phyloP scores from a whole-genome alignment of 805 yeast species.

The Crinitomyces ghanaensis region DNA sequence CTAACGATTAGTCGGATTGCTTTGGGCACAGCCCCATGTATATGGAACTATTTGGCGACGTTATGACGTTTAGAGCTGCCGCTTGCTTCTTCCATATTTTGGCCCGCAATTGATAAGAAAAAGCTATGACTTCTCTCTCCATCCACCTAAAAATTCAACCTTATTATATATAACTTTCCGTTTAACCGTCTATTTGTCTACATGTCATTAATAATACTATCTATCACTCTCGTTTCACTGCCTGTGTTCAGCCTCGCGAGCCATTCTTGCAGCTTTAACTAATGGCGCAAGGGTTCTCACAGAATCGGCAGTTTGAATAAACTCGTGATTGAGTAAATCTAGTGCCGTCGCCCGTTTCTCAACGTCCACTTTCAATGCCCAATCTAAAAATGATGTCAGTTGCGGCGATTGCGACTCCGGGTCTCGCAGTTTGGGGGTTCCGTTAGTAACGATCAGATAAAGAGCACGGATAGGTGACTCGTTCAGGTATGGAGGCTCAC shows the following conservation, averaged over 20 bases:
- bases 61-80: too few relatives aligned
- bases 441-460: conserved; percentile 67
- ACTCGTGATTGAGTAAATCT: conserved; percentile 68
- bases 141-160: too few relatives aligned
- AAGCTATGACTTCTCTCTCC: too few relatives aligned
- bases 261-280: conserved; percentile 23
- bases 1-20: too few relatives aligned
- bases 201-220: not conserved
- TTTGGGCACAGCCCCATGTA: too few relatives aligned
- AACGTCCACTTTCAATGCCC: conserved; percentile 91
- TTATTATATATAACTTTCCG: not conserved
- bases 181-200: not conserved
- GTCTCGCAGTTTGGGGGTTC: conserved; percentile 63
- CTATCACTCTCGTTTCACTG: conserved; percentile 3
- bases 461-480: conserved; percentile 71
- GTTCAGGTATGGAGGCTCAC: conserved; percentile 74
- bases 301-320: conserved; percentile 26
- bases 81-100: too few relatives aligned
- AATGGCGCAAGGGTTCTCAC: conserved; percentile 26
- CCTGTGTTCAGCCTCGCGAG: conserved; percentile 16
- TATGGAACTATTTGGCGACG: too few relatives aligned
- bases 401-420: conserved; percentile 61
- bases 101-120: too few relatives aligned
- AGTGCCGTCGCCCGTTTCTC: conserved; percentile 83
- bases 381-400: conserved; percentile 76